phyloP scores from a whole-genome alignment of 768 basidiomycete genomes.

The Stropharia rugosoannulata region DNA sequence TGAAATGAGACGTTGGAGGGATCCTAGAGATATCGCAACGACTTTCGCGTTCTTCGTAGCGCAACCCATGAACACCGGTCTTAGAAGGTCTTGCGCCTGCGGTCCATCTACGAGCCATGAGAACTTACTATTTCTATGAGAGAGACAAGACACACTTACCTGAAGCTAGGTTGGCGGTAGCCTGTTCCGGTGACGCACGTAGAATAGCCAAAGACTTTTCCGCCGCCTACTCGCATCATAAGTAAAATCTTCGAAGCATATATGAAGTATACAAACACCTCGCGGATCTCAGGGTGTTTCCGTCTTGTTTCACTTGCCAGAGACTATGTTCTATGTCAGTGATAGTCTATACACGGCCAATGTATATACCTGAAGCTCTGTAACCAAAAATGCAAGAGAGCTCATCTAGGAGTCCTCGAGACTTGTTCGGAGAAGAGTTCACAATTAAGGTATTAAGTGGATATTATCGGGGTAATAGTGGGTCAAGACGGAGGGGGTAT shows the following conservation, averaged over 20 bases:
- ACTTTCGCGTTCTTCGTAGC: constrained; percentile 93
- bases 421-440: neutral
- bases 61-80: constrained; percentile 92
- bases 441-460: neutral
- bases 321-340: constrained; percentile 44
- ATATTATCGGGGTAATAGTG: neutral
- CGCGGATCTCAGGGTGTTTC: constrained; percentile 91
- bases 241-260: constrained; percentile 13
- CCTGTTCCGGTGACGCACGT: constrained; percentile 79
- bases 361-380: constrained; percentile 56
- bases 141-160: constrained; percentile 47
- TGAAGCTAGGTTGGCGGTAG: constrained; percentile 66
- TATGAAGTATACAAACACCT: constrained; percentile 50
- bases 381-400: constrained; percentile 67
- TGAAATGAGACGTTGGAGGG: constrained; percentile 86
- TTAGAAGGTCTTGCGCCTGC: constrained; percentile 77
- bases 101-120: constrained; percentile 54
- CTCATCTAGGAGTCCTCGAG: constrained; percentile 43
- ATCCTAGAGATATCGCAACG: constrained; percentile 87
- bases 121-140: neutral
- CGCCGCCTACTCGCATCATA: constrained; percentile 55
- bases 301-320: constrained; percentile 86
- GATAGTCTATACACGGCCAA: neutral
- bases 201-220: constrained; percentile 85
- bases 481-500: no score